Percentiles rank a stretch among this genome's conserved stretches.
Conservation (phyloP, 169 alveolate genomes). For the Cryptosporidium meleagridis region DNA sequence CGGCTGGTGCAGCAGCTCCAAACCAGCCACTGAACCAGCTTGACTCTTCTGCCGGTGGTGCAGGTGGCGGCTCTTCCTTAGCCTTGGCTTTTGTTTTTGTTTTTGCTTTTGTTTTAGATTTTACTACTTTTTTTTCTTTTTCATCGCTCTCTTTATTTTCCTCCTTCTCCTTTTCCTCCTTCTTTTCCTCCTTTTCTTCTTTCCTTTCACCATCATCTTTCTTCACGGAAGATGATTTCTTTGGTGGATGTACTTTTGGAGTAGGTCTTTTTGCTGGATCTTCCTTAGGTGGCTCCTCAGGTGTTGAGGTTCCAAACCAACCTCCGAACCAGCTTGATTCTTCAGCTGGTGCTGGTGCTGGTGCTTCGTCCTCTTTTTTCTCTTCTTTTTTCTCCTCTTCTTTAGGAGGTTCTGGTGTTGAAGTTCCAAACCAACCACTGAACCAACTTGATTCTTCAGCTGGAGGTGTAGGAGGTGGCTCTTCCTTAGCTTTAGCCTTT, state of each 20-base stretch:
- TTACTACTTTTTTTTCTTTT: neutral
- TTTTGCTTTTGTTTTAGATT: neutral
- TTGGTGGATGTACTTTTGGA: neutral
- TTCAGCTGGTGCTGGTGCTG: neutral
- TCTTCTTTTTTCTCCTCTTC: neutral
- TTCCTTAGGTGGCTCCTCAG: conserved; percentile 15
- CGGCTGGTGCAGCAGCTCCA: conserved; percentile 17
- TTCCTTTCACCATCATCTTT: neutral
- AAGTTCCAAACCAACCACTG: conserved; percentile 29
- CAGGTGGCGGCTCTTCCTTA: neutral
- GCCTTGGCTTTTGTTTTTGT: conserved; percentile 7
- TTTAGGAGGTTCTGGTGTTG: conserved; percentile 1
- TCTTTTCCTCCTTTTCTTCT: neutral
- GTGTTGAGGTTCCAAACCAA: neutral
- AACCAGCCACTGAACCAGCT: conserved; percentile 46
- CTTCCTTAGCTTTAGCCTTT: conserved; percentile 1
- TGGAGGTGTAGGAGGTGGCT: neutral
- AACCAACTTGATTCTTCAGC: conserved; percentile 37
- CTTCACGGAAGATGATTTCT: neutral
- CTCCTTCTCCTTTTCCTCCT: neutral
- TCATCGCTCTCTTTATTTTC: neutral
- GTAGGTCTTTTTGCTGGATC: conserved; percentile 62
- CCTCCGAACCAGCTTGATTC: conserved; percentile 63
- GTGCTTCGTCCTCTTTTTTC: neutral
- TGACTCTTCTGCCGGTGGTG: conserved; percentile 9